Base-by-base conservation (phyloP, 495 filamentous ascomycete genomes). In the Cryomyces antarcticus region DNA sequence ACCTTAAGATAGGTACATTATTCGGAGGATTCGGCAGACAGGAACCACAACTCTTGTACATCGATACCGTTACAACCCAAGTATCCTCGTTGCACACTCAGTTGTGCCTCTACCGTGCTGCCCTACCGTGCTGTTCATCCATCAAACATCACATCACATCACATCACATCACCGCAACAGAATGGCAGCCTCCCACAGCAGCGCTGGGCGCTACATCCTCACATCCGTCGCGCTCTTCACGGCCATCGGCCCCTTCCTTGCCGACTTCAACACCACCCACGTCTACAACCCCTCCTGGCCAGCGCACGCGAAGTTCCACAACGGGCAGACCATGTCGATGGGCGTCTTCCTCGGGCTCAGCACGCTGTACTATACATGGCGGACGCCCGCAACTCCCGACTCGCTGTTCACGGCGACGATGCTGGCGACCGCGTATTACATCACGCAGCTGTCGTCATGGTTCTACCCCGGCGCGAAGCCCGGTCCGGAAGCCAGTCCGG, bases 221-320 rank as follows among this genome's bases (percentile, higher is more conserved):
- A 35, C 33, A 9, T 35, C 12, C 33, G 33, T 35, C 9, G 33
- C 9, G 7, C 33, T 35, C 7, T 9, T 35, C 9, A 35, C 33
- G 12, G 12, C 9, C 33, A 9, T 35, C 33, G 33, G 1, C 33
- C 12, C 9, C 33, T 35, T 35, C 33, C 1, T 35, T 3, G 33
- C 37, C 42, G 41, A 40, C 42, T 47, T 11, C 37, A 49, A 47
- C 46, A 28, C 45, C 17, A 56, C 55, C 0, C 57, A 56, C 39
- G 48, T 60, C 46, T 45, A 45, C 43, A 60, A 60, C 47, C 50
- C 52, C 12, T 37, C 34, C 41, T 57, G 56, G 56, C 54, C 49
- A 7, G 51, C 53, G 31, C 56, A 59, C 43, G 56, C 52, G n/a
- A 45, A 52, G 39, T 57, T 57, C 49, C 54, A 60, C 49, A 56